Evolutionary conservation across 768 basidiomycete species (phyloP), one percentile per base, ranked within the genome.

Genomic region (Candolleomyces aberdarensis): DNA sequence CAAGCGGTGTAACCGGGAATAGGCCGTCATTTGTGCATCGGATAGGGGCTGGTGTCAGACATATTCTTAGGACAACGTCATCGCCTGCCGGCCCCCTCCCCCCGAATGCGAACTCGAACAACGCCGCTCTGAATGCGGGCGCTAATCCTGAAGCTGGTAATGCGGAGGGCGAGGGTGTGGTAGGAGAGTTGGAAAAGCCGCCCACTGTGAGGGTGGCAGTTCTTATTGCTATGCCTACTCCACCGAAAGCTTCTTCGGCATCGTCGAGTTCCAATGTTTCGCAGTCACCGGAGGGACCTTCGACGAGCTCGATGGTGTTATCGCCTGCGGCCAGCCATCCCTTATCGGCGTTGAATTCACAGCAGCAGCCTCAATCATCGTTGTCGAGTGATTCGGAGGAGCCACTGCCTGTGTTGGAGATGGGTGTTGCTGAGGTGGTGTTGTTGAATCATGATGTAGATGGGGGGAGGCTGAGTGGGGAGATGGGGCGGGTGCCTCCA

Each of bases 221-320:
- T 17, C 68, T 81, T 36, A 76, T 81, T 44, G 79, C 80, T 5
- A 80, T 81, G 80, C 80, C 80, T 19, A 58, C 61, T 10, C 63
- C 67, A 17, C 58, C 61, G 14, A 32, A 41, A 41, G 15, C 62
- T 19, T 19, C 61, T 5, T 15, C 66, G 8, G 49, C 64, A 14
- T 53, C 63, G 19, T 10, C 63, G 49, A 11, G 50, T 64, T 19
- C 32, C 56, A 15, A 46, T 53, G 44, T 46, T 46, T 46, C 17
- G 44, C 44, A 26, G 61, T 64, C 49, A 36, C 36, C 43, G 39
- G 61, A 20, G 17, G 53, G 36, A 36, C 36, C 36, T 54, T 20
- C 64, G 29, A 20, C 49, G 32, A 53, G 61, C 43, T 58, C 67
- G 14, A 43, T 43, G 20, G 43, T 47, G 26, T 46, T 58, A 11